Base-by-base conservation (phyloP, 305 asterid species). In the Plantago coronopus region DNA sequence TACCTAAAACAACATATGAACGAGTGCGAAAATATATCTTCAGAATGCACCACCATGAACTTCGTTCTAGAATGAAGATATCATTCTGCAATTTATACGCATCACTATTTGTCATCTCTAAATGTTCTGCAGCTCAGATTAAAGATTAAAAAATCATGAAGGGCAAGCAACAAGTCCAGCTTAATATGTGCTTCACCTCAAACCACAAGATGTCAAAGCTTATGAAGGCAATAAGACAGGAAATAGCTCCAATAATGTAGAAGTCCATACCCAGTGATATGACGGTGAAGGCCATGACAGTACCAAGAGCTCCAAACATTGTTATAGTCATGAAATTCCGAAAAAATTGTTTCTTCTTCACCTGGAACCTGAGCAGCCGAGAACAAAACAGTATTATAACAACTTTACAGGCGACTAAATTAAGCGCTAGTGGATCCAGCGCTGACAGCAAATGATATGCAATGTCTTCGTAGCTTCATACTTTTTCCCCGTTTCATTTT, bases 271-370 rank as follows among this genome's bases (percentile, higher is more conserved):
- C 96, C 55, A 86, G 65, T 61, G 98, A 89, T 74, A 93, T 86
- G 78, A 81, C 75, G 72, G 70, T 59, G 72, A 93, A 86, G 72
- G 98, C 89, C 75, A 93, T 89, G 81, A 89, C 43, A 66, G 98
- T 93, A 58, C 98, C 98, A 74, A 93, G 15, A 61, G 95, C 98
- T 56, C 97, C 98, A 70, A 86, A 93, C 81, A 93, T 72, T 66
- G 77, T 81, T 49, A 93, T 93, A 61, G 97, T 93, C 64, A 81
- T 77, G 82, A 93, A 89, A 81, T 93, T 93, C 79, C 95, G 97
- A 66, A 91, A 91, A 76, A 89, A 89, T 48, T 87, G 95, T 69
- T 89, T 89, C 91, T 89, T 89, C 73, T 89, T 89, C 40, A 93
- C 98, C 84, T 89, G 98, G 78, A 93, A 93, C 85, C 98, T 93